phyloP scores from a whole-genome alignment of 208 protist genomes.

The Leishmania lainsoni region DNA sequence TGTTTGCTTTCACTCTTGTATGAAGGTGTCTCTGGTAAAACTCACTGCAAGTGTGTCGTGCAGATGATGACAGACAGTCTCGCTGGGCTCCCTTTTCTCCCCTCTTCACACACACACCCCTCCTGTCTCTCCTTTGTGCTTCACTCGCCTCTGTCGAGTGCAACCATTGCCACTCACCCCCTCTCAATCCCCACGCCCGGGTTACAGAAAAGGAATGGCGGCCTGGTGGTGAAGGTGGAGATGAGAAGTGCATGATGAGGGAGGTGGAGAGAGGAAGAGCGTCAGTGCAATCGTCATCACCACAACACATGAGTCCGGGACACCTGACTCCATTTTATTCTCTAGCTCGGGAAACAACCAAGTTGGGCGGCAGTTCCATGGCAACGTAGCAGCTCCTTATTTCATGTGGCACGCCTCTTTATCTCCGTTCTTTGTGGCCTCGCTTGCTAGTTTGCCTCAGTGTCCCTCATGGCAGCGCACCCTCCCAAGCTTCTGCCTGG shows the following conservation, averaged over 20 bases:
- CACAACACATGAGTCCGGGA: constrained; percentile 15
- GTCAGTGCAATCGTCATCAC: background rate
- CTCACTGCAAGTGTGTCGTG: constrained; percentile 12
- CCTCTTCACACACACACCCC: background rate
- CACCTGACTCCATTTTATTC: constrained; percentile 6
- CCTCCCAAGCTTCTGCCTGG: background rate
- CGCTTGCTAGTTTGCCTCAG: background rate
- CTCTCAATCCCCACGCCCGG: background rate
- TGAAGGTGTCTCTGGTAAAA: constrained; percentile 28
- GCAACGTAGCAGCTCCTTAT: background rate
- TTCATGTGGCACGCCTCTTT: background rate
- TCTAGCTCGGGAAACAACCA: constrained; percentile 7
- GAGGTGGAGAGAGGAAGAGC: background rate
- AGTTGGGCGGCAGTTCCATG: background rate
- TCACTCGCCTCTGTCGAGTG: background rate
- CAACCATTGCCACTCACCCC: background rate
- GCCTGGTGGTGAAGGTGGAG: background rate
- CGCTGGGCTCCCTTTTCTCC: background rate
- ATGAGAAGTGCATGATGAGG: background rate
- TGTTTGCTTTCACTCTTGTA: constrained; percentile 14
- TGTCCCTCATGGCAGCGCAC: background rate
- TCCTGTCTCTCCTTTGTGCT: background rate
- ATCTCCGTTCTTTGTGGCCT: background rate
- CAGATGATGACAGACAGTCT: background rate
- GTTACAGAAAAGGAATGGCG: background rate